Base-by-base conservation (phyloP, 768 basidiomycete genomes). In the Hypholoma fasciculare region DNA sequence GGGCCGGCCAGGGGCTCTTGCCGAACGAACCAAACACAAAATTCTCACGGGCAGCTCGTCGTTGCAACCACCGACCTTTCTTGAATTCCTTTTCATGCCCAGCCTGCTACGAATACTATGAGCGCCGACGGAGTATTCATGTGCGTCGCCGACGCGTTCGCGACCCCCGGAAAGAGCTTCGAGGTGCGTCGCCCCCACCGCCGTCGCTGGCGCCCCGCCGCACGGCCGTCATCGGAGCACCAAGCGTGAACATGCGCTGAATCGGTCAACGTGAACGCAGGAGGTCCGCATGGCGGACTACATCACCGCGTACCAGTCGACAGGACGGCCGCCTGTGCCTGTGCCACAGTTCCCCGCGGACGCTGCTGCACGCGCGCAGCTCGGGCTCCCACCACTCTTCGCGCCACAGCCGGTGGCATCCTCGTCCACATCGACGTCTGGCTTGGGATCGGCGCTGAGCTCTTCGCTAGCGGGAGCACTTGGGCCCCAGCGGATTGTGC, bases 241-340 rank as follows among this genome's bases (percentile, higher is more conserved):
- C 47, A 27, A 39, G 42, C 40, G 37, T 49, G 36, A 52, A 19
- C 19, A 27, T 58, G 23, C 49, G 14, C 23, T 49, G 30, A 34
- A 34, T 34, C 30, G 30, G 30, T 34, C 7, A 34, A 34, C 30
- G 30, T 34, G 30, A 34, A 34, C 52, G 60, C 64, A 88, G 86
- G 86, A 88, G 74, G 69, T 76, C 23, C 81, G 86, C 39, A 61
- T 78, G 4, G 71, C 77, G 38, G 86, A 86, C 65, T 88, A 88
- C 61, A 60, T 85, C 27, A 69, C 68, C 19, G 76, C 81, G 0
- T 86, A 83, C 62, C 66, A 62, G 27, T 61, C 76, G 0, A 82
- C 82, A 0, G 78, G 81, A 14, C 65, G 70, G 40, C 76, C 81
- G 4, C 86, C 86, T 3, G 63, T 52, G 14, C 83, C 85, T 8